Conservation (phyloP, 768 basidiomycete genomes). For the Pilatotrama ljubarskyi region DNA sequence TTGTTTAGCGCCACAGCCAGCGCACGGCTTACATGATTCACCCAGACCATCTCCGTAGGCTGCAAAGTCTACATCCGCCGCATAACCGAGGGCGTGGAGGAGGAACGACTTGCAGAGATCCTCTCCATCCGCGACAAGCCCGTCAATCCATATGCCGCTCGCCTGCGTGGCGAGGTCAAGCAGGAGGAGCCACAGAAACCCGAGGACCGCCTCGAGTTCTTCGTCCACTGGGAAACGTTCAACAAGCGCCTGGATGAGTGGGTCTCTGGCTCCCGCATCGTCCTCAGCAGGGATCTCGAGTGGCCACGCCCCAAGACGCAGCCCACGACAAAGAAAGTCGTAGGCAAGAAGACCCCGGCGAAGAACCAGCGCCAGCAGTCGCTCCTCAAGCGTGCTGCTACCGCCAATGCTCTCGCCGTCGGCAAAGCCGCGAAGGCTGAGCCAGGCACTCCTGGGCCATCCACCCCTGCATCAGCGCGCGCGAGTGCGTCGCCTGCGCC, state of each 20-base stretch:
- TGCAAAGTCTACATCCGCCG: conserved; percentile 95
- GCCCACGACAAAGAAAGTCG: conserved; percentile 45
- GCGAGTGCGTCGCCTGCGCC: conserved; percentile 62
- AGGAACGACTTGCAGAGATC: conserved; percentile 95
- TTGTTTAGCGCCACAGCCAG: conserved; percentile 24
- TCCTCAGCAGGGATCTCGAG: conserved; percentile 84
- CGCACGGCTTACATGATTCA: conserved; percentile 23
- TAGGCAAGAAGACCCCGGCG: conserved; percentile 66
- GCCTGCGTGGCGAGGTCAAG: conserved; percentile 40
- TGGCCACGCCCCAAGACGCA: conserved; percentile 89
- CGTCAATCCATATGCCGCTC: conserved; percentile 56
- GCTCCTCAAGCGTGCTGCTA: conserved; percentile 67
- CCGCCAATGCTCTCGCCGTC: conserved; percentile 38
- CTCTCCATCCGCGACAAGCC: conserved; percentile 92
- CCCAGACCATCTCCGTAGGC: conserved; percentile 83
- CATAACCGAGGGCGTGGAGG: conserved; percentile 67
- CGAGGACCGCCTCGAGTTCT: conserved; percentile 88
- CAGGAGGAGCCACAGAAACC: conserved; percentile 53
- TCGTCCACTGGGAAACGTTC: conserved; percentile 98
- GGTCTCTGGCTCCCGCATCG: conserved; percentile 86
- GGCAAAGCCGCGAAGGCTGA: conserved; percentile 23
- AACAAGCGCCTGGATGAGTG: conserved; percentile 99
- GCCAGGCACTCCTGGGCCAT: conserved; percentile 27
- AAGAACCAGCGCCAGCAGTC: conserved; percentile 55
- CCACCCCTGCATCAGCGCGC: conserved; percentile 26